Evolutionary conservation across 2,329 filamentous ascomycete species (phyloP), one percentile per base, ranked within the genome.

Genomic region (Trichoderma sp.): DNA sequence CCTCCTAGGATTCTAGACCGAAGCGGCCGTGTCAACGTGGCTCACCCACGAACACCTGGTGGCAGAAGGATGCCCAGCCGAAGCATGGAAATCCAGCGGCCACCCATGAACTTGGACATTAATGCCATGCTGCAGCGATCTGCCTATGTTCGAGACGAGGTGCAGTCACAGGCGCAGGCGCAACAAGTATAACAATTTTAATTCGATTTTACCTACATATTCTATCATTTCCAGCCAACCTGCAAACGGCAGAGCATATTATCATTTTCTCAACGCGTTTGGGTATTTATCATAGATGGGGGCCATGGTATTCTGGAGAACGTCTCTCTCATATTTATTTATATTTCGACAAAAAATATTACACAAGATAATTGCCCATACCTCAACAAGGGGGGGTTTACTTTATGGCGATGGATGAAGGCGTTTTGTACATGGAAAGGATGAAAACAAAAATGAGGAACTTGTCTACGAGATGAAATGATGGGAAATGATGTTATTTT

Each of bases 11-110:
- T 87, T 2, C 78, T 84, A 19, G 83, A 86, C 43, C 81, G 86
- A 16, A 79, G 80, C 1, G 87, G 87, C 0, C 81, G 86, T 1
- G 86, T 89, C 56, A 88, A 88, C 68, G 85, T 89, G 1, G 83
- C 82, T 0, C 86, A 88, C 68, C 87, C 87, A 1, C 79, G 84
- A 55, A 88, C 86, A 0, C 86, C 87, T 0, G 86, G 86, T 4
- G 79, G 85, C 13, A 75, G 83, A 16, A 75, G 83, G 24, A 83
- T 87, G 68, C 84, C 86, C 1, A 88, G 86, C 72, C 78, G 87
- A 67, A 89, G 87, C 74, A 73, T 88, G 72, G 87, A 89, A 71
- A 84, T 89, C 55, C 77, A 83, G 33, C 79, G 87, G 47, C 77
- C 77, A 4, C 52, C 72, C 7, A 72, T 77, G 40, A 71, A 75